These are phyloP conservation scores for Aotearoamyces nothofagi DNA, from an alignment of 2,329 filamentous ascomycete genomes.

Conservation along the genomic window DNA sequence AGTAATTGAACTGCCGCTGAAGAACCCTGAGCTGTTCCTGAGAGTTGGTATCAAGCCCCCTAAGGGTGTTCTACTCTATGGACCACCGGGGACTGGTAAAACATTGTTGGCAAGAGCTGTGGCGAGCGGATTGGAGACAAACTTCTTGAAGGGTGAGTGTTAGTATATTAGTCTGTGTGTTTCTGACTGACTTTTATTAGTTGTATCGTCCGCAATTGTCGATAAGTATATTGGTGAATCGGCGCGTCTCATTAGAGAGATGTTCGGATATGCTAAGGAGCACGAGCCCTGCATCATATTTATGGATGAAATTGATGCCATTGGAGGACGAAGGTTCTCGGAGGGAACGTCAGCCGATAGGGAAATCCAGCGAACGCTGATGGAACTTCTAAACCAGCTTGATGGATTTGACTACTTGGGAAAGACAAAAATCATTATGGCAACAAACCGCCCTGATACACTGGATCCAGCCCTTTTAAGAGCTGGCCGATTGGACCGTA, in stretches of 20 bases:
- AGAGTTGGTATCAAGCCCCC: conserved; percentile 97
- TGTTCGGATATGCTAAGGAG: conserved; percentile 99
- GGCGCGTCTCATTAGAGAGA: conserved; percentile 89
- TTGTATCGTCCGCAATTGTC: conserved; percentile 96
- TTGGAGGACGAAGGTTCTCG: conserved; percentile 89
- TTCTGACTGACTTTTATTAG: conserved; percentile 28
- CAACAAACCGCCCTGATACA: conserved; percentile 92
- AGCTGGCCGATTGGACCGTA: conserved; percentile 86
- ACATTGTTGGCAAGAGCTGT: conserved; percentile 88
- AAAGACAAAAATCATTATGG: conserved; percentile 99
- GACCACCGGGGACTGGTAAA: conserved; percentile 93
- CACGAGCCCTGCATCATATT: conserved; percentile 99
- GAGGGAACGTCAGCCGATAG: conserved; percentile 95
- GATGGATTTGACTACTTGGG: conserved; percentile 98
- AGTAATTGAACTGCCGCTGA: conserved; percentile 93
- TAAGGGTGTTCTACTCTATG: conserved; percentile 92
- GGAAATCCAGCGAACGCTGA: conserved; percentile 94
- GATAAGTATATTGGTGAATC: conserved; percentile 99
- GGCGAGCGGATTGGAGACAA: conserved; percentile 90
- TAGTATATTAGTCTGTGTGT: not conserved
- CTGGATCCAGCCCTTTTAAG: conserved; percentile 85
- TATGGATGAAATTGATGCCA: conserved; percentile 99
- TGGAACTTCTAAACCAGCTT: conserved; percentile 97
- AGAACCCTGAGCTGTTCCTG: conserved; percentile 96
- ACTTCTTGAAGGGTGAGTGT: conserved; percentile 79